Evolutionary conservation across 371 early-diverging fungal species (phyloP), one percentile per base, ranked within the genome.

Genomic region (Rhizopus arrhizus): DNA sequence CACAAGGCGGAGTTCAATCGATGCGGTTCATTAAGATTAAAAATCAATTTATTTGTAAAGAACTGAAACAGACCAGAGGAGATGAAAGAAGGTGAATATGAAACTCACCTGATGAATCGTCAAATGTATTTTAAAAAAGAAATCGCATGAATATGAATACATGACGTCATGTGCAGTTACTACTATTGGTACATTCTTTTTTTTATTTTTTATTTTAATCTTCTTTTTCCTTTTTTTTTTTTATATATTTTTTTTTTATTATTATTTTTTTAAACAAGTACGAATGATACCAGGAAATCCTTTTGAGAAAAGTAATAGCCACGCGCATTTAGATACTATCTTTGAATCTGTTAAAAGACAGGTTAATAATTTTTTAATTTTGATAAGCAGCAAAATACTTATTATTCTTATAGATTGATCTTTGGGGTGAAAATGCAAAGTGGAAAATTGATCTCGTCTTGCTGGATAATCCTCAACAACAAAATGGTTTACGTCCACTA

Each of bases 371-470:
- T 42, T 56, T 16, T 35, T 42, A 43, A 4, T 43, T 28, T 43
- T 16, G 8, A 38, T 45, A 50, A 34, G 15, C 40, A 15, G 22
- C 8, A 52, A n/a, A 22, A 1, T 33, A 10, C 2, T 36, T 40
- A 8, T 50, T 50, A 40, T 38, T 38, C 40, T 45, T 36, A 13
- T 28, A 72, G 72, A 66, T 72, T 68, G 66, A 68, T 50, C 63
- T 65, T 53, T 73, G 73, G 73, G 73, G 73, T 33, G 73, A 73
- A 51, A 61, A 69, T 61, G 73, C 73, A 32, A 69, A 69, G 40
- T 73, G 73, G 73, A 73, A 73, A 35, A 73, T 73, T 16, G 73
- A 73, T 36, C 47, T 73, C 10, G 63, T 73, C 9, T 53, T 69
- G 35, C 58, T 73, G 42, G 74, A 73, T 47, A 64, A 69, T 40